phyloP scores from a whole-genome alignment of 2,329 filamentous ascomycete species.

The Metarhizium rileyi region DNA sequence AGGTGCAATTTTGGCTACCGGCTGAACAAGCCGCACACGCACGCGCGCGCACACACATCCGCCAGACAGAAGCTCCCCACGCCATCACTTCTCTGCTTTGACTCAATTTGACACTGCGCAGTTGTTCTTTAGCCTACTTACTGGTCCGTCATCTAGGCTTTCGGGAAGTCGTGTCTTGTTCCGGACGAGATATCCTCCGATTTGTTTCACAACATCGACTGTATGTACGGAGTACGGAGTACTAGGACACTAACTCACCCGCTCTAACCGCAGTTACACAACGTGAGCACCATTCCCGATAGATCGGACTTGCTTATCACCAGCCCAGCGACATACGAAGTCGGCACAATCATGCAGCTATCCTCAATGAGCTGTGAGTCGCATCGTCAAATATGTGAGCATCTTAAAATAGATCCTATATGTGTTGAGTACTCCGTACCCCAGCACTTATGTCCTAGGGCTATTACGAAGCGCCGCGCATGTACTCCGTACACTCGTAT shows the following conservation, averaged over 20 bases:
- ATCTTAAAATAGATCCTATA: not conserved
- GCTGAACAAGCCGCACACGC: not conserved
- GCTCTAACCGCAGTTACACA: slow-evolving; percentile 5
- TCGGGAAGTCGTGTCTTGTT: not conserved
- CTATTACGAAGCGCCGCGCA: no score
- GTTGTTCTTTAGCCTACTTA: no score
- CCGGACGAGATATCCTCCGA: not conserved
- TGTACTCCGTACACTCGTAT: no score
- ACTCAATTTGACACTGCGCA: no score
- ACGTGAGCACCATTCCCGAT: not conserved
- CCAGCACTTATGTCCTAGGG: no score
- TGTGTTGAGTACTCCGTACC: not conserved
- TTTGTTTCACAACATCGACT: slow-evolving; percentile 1
- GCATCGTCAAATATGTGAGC: not conserved
- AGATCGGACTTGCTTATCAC: not conserved
- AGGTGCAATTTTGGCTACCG: not conserved
- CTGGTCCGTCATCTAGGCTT: no score
- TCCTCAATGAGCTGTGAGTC: not conserved
- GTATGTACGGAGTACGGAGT: not conserved
- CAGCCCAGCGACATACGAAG: not conserved
- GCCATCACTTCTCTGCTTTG: no score
- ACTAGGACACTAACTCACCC: not conserved
- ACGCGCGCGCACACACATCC: no score
- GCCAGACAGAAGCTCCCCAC: not conserved
- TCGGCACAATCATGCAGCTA: not conserved